Base-by-base conservation (phyloP, 345 rosid genomes). In the Moringa oleifera region DNA sequence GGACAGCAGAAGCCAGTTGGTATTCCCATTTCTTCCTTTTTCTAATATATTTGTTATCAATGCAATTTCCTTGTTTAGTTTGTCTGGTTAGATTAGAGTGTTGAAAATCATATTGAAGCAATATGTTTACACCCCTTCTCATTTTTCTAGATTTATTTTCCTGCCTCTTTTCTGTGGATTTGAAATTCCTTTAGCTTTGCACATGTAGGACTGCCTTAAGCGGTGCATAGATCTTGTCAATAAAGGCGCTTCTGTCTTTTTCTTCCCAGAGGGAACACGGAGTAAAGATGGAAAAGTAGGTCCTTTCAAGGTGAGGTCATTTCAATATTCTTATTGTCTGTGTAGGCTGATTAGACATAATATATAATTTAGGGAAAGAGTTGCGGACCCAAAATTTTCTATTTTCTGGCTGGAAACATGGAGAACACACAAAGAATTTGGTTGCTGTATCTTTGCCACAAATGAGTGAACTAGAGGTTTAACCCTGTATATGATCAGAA, bases 261-360 rank as follows among this genome's bases (percentile, higher is more conserved):
- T 94, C 83, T 94, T 90, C 60, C 99, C 97, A 0, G 99, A 88
- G 75, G 99, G 97, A 69, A 94, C 99, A 25, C 84, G 95, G 55
- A 86, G 93, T 75, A 94, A 75, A 67, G 97, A 90, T 65, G 96
- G 96, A 33, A 86, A 72, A 53, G 70, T 94, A 71, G 82, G 96
- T 66, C 61, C 75, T 70, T 94, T 94, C 72, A 94, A 90, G 99
- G 99, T 94, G 75, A 77, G 70, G 28, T 54, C 23, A 31, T 70
- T 46, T 23, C 53, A 28, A 20, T 19, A 20, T 58, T 12, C 53
- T 20, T 15, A 41, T 41, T 1, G 12, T 41, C n/a, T 1, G 9
- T 15, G 12, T 25, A 45, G 16, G 51, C 47, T 20, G 57, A 20
- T 10, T 20, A 20, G 49, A 19, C 8, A 23, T 20, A 23, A 18